These are phyloP conservation scores for Chrysopogon serrulatus DNA, from an alignment of 176 grass and related monocot genomes.

Conservation along the genomic window DNA sequence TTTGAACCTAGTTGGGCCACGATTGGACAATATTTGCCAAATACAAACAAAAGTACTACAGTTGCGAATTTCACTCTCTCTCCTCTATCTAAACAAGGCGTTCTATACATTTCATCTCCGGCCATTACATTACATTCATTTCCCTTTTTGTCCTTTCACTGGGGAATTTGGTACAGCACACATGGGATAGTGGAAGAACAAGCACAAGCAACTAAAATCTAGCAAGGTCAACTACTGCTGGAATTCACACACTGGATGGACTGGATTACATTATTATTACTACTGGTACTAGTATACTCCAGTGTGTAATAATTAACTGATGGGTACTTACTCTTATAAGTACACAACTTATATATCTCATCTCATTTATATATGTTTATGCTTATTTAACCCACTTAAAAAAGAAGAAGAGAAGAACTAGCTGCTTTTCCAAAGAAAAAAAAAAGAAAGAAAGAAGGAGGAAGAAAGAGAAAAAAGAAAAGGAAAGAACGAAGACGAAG, in stretches of 20 bases:
- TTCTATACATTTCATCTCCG: background rate
- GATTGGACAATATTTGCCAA: too few species aligned
- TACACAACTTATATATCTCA: constrained; percentile 9
- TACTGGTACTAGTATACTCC: background rate
- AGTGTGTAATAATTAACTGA: background rate
- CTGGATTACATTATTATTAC: background rate
- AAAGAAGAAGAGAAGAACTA: background rate
- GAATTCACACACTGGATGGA: constrained; percentile 19
- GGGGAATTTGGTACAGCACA: background rate
- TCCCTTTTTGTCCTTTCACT: background rate
- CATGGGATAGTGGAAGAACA: constrained; percentile 23
- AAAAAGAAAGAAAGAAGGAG: background rate
- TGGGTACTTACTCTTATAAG: background rate
- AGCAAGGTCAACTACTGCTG: constrained; percentile 29
- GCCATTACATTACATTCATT: background rate
- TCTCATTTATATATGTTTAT: constrained; percentile 27
- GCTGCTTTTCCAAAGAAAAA: background rate
- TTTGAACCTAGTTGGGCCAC: too few species aligned
- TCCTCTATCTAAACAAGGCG: too few species aligned
- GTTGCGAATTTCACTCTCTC: too few species aligned
- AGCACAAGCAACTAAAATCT: constrained; percentile 10
- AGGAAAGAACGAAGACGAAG: background rate
- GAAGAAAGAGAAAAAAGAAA: background rate
- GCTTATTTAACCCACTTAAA: constrained; percentile 31
- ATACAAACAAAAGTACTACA: too few species aligned